phyloP scores from a whole-genome alignment of 306 rosid species.

The Acacia acuminata region DNA sequence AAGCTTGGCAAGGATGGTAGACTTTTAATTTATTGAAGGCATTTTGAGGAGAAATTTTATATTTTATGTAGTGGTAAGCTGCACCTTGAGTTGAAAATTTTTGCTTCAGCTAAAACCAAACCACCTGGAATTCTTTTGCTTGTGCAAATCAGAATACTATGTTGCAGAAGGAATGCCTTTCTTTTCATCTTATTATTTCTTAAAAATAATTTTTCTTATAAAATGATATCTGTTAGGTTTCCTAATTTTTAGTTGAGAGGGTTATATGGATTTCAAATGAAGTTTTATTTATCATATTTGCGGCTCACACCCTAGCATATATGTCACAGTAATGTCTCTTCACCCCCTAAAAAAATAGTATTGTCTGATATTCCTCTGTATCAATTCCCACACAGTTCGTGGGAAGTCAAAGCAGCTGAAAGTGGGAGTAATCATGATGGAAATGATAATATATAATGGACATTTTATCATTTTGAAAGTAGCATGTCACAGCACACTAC shows the following conservation, averaged over 20 bases:
- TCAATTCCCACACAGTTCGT: neutral
- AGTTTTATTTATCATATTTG: neutral
- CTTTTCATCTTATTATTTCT: neutral
- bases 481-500: constrained; percentile 15
- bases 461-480: constrained; percentile 22
- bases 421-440: neutral
- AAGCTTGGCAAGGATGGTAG: neutral
- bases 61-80: neutral
- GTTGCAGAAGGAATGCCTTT: neutral
- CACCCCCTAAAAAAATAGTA: neutral
- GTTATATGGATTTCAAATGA: neutral
- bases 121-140: neutral
- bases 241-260: neutral
- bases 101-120: neutral
- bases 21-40: constrained; percentile 1
- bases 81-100: neutral
- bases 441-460: neutral
- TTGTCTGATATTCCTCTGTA: neutral
- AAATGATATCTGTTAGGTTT: neutral
- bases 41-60: neutral
- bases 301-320: neutral
- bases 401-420: neutral
- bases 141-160: neutral
- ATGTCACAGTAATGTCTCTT: neutral
- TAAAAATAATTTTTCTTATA: neutral